Base-by-base conservation (phyloP, 441 rosid species). In the Lepidium campestre region DNA sequence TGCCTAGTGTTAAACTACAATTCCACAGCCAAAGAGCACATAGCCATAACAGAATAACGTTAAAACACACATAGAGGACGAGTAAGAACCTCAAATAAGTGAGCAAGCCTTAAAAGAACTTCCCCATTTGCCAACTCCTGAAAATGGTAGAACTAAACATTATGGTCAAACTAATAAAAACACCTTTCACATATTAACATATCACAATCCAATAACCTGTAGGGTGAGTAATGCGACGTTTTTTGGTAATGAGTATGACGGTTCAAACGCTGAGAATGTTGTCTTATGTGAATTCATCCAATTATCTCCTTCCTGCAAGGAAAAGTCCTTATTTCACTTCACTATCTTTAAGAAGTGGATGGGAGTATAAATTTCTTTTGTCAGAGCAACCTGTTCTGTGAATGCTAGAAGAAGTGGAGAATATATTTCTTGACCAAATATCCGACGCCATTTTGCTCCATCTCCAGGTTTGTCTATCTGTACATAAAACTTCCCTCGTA, bases 381-480 rank as follows among this genome's bases (percentile, higher is more conserved):
- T 14, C 3, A 68, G 44, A 62, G 40, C 27, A 58, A 89, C 98
- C 90, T 83, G 81, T 61, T 87, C 87, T 36, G 90, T 65, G 78
- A 87, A 87, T 64, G 93, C 90, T 34, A 85, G 72, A 54, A 83
- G 85, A 47, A 87, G 85, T 17, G 93, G 93, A 63, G 90, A 85
- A 66, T 83, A 87, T 71, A 84, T 80, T 75, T 86, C 89, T 56
- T 87, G 89, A 45, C 88, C 93, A 75, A 79, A 69, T 11, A 73
- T 82, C 57, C 90, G 83, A 54, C 93, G 90, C 93, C 93, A 87
- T 71, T 81, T 85, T n/a, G 90, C 86, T 57, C 93, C 93, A 62
- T 76, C 88, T 78, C 93, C 90, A 54, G 76, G 74, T 41, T 76
- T 80, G 67, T 85, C 88, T 12, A 87, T 75, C 63, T 78, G 85